Base-by-base conservation (phyloP, 176 grass and related monocot genomes). In the Raddia guianensis region DNA sequence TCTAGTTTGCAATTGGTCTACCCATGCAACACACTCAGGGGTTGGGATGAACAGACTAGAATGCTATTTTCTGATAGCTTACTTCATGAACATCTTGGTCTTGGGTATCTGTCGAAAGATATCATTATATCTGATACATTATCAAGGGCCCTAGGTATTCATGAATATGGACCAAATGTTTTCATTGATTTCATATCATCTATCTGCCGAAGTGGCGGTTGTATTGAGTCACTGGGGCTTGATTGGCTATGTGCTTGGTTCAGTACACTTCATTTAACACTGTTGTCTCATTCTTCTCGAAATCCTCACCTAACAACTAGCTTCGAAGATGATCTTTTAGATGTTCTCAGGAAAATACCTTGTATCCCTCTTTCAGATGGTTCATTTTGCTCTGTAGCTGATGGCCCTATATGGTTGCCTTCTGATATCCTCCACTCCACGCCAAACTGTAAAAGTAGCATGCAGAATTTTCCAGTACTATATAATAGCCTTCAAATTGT, bases 241-340 rank as follows among this genome's bases (percentile, higher is more conserved):
- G 92, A 94, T 47, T 98, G 95, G 95, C 46, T 98, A 55, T 93
- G 86, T 87, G 86, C 92, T 87, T 98, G 95, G 95, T 87, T 98
- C 9, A 40, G 88, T 78, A 83, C 69, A 53, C 88, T 98, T 89
- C 74, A 95, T 81, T 89, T 85, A 63, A 43, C 46, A 13, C 37
- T 94, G 64, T 43, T 82, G 19, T 80, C 74, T 52, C 84, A 91
- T 69, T 91, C 90, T 87, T 81, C 79, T 86, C 49, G 34, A 78
- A 87, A 76, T 84, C 37, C 60, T 81, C 72, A 79, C 72, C 34
- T 63, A 55, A 74, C 83, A 82, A 56, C 48, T 77, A 72, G 46
- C 14, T 67, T 87, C 2, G 95, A 95, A 91, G 67, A 83, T 73
- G 85, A 89, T 83, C 73, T 91, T 75, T 87, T 98, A 73, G 62